These are phyloP conservation scores for Cutaneotrichosporon cutaneum DNA, from an alignment of 1,284 basidiomycete genomes.

Conservation along the genomic window DNA sequence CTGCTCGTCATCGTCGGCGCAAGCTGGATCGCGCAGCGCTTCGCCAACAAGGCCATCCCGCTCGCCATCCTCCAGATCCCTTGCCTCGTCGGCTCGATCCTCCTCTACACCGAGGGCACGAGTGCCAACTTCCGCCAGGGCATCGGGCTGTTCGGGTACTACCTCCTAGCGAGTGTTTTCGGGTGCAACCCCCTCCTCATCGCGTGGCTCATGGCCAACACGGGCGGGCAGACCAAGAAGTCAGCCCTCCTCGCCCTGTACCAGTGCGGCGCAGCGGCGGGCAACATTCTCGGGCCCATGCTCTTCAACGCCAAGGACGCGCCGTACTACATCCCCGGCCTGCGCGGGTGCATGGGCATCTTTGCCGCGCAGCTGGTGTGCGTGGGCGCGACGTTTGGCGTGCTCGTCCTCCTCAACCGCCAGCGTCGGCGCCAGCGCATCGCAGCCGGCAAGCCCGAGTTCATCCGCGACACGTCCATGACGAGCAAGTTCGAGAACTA, in stretches of 20 bases:
- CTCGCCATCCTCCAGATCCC: conserved; percentile 41
- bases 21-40: conserved; percentile 40
- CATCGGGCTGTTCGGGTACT: conserved; percentile 50
- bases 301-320: conserved; percentile 47
- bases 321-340: conserved; percentile 32
- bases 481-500: conserved; percentile 23
- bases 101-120: conserved; percentile 35
- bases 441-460: conserved; percentile 36
- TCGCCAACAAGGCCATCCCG: conserved; percentile 42
- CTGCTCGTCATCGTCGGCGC: conserved; percentile 39
- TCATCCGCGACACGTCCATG: conserved; percentile 39
- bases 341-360: conserved; percentile 15
- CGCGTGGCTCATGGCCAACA: conserved; percentile 53
- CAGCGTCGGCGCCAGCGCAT: conserved; percentile 34
- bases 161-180: conserved; percentile 52
- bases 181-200: conserved; percentile 52
- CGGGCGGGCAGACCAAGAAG: conserved; percentile 54
- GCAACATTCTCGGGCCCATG: conserved; percentile 43
- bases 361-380: conserved; percentile 16
- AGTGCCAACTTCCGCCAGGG: conserved; percentile 27
- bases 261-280: conserved; percentile 31
- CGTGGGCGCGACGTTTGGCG: conserved; percentile 16
- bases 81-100: conserved; percentile 44
- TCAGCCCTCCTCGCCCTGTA: conserved; percentile 39
- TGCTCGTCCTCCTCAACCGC: conserved; percentile 32